Conservation (phyloP, 1,284 basidiomycete species). For the Pseudozyma thailandica region DNA sequence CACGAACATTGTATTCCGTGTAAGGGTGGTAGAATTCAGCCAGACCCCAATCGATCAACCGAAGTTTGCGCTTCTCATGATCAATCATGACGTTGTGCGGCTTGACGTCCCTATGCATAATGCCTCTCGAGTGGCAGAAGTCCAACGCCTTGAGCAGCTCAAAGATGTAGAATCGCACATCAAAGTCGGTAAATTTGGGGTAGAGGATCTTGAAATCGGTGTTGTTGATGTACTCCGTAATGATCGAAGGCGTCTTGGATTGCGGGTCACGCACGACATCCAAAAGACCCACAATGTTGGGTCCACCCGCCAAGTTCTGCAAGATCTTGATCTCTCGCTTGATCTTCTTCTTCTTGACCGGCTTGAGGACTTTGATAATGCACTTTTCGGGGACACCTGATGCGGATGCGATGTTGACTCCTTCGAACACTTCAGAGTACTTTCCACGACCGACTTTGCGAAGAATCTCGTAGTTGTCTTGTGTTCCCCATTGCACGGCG, state of each 20-base stretch:
- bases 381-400: conserved; percentile 81
- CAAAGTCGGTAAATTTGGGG: conserved; percentile 91
- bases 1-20: conserved; percentile 97
- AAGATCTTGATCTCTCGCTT: conserved; percentile 99
- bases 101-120: conserved; percentile 99
- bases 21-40: conserved; percentile 98
- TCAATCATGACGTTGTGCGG: conserved; percentile 99
- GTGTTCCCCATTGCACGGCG: conserved; percentile 70
- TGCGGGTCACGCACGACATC: conserved; percentile 91
- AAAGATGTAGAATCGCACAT: conserved; percentile 95
- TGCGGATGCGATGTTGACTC: conserved; percentile 84
- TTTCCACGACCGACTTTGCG: conserved; percentile 96
- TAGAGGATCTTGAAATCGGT: conserved; percentile 98
- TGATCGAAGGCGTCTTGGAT: conserved; percentile 95
- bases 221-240: conserved; percentile 99
- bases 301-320: conserved; percentile 94
- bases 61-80: conserved; percentile 92
- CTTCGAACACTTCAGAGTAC: conserved; percentile 83
- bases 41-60: conserved; percentile 98
- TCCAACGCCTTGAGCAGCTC: conserved; percentile 97
- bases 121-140: conserved; percentile 97
- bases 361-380: conserved; percentile 98
- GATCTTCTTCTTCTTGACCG: conserved; percentile 99
- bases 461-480: conserved; percentile 98
- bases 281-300: conserved; percentile 83